Percentiles rank a stretch among this genome's conserved stretches.
Evolutionary conservation across 1,139 yeast species (phyloP).

Genomic region (Tardiomyces depauwii): DNA sequence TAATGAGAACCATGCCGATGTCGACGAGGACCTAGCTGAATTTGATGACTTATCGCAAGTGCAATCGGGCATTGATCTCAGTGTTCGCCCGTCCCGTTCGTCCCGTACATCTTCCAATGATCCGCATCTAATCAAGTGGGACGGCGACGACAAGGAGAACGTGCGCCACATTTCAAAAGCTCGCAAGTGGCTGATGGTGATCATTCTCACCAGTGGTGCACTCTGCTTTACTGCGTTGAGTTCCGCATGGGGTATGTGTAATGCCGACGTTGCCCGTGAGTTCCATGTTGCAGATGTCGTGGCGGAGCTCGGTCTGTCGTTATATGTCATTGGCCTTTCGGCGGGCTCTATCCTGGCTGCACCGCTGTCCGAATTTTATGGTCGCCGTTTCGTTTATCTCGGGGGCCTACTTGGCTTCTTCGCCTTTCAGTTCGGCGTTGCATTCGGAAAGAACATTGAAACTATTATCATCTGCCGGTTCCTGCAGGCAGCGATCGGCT

Average conservation of each 20-base stretch:
- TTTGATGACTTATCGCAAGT: too few species aligned
- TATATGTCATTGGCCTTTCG: conserved; percentile 74
- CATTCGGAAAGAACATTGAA: conserved; percentile 63
- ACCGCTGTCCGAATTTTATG: conserved; percentile 68
- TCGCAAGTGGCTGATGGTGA: not conserved
- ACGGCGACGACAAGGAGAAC: not conserved
- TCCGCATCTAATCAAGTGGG: not conserved
- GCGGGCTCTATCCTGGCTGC: conserved; percentile 78
- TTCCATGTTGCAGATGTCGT: conserved; percentile 43
- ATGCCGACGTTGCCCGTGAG: conserved; percentile 28
- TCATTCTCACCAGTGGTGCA: not conserved
- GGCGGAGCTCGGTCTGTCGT: conserved; percentile 52
- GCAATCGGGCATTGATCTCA: too few species aligned
- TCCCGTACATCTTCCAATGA: not conserved
- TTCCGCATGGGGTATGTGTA: conserved; percentile 11
- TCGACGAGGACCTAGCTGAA: too few species aligned
- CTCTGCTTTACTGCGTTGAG: not conserved
- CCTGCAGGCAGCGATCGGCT: conserved; percentile 68
- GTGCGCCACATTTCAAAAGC: not conserved
- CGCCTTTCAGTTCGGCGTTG: conserved; percentile 58
- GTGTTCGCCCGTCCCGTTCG: too few species aligned
- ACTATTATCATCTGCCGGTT: conserved; percentile 64
- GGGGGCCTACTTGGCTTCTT: conserved; percentile 34
- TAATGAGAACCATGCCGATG: too few species aligned
- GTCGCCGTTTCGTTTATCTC: conserved; percentile 51